phyloP scores from a whole-genome alignment of 805 yeast species.

The Nakazawaea wyomingensis region DNA sequence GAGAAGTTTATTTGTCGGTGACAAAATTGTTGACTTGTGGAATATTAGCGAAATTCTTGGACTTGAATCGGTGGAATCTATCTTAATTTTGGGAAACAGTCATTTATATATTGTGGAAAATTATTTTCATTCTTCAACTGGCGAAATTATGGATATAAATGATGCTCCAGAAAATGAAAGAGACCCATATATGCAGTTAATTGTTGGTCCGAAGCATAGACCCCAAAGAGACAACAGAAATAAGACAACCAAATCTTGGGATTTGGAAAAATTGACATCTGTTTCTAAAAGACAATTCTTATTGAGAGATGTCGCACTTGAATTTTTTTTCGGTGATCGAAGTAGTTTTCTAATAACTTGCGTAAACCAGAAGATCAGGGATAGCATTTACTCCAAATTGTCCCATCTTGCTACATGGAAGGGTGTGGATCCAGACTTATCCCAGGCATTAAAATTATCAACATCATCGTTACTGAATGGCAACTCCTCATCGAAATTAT shows the following conservation, averaged over 20 bases:
- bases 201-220: slow-evolving; percentile 42
- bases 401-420: slow-evolving; percentile 43
- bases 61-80: slow-evolving; percentile 68
- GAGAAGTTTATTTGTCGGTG: slow-evolving; percentile 64
- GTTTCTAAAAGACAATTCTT: slow-evolving; percentile 72
- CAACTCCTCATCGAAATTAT: slow-evolving; percentile 9
- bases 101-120: slow-evolving; percentile 66
- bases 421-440: slow-evolving; percentile 50
- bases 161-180: slow-evolving; percentile 60
- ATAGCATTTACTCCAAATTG: slow-evolving; percentile 46
- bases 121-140: slow-evolving; percentile 52
- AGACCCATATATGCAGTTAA: slow-evolving; percentile 64
- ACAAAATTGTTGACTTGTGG: slow-evolving; percentile 65
- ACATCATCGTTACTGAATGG: slow-evolving; percentile 19
- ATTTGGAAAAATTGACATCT: slow-evolving; percentile 50
- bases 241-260: slow-evolving; percentile 56
- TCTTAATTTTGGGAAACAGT: slow-evolving; percentile 61
- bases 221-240: slow-evolving; percentile 21
- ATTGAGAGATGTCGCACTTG: slow-evolving; percentile 76
- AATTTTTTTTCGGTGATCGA: slow-evolving; percentile 70
- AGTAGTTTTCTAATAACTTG: slow-evolving; percentile 67
- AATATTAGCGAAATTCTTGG: slow-evolving; percentile 75
- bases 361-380: slow-evolving; percentile 46
- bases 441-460: slow-evolving; percentile 47
- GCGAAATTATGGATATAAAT: slow-evolving; percentile 55